These are phyloP conservation scores for Pythium chondricola DNA, from an alignment of 352 stramenopile species.

Conservation along the genomic window DNA sequence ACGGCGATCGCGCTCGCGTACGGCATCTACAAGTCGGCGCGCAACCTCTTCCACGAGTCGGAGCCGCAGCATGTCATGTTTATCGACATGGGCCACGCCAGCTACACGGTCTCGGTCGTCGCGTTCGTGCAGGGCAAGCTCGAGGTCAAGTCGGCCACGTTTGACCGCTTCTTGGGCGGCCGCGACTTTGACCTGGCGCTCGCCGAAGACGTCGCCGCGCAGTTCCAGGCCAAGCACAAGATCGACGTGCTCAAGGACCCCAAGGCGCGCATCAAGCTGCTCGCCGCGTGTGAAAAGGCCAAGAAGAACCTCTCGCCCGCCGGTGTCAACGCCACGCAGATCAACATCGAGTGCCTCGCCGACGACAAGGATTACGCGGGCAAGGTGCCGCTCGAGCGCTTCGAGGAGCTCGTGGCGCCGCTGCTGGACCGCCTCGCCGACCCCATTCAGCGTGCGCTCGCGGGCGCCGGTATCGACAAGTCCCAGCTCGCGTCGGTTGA, in stretches of 20 bases:
- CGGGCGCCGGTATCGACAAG: constrained; percentile 86
- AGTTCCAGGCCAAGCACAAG: constrained; percentile 97
- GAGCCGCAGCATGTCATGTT: constrained; percentile 98
- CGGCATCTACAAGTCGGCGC: constrained; percentile 95
- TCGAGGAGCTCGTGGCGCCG: constrained; percentile 91
- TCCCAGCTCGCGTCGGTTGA: constrained; percentile 91
- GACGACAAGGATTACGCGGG: constrained; percentile 96
- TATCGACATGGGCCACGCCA: constrained; percentile 96
- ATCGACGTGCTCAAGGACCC: constrained; percentile 86
- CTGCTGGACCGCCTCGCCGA: constrained; percentile 81
- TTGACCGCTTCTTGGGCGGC: constrained; percentile 94
- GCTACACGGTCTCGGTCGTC: constrained; percentile 90
- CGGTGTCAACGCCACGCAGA: constrained; percentile 93
- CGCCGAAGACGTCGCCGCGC: constrained; percentile 89
- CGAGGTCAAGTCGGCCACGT: constrained; percentile 91
- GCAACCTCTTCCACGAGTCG: constrained; percentile 91
- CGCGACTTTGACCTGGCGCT: constrained; percentile 96
- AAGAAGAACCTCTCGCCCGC: constrained; percentile 98
- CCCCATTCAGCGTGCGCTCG: constrained; percentile 79
- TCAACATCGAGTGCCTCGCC: constrained; percentile 98
- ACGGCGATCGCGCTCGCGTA: constrained; percentile 94
- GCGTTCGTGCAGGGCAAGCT: constrained; percentile 95
- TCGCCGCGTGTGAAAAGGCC: constrained; percentile 96
- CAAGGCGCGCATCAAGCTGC: constrained; percentile 96
- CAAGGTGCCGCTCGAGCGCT: constrained; percentile 93